Base-by-base conservation (phyloP, 495 filamentous ascomycete species). In the Daldinia bambusicola region DNA sequence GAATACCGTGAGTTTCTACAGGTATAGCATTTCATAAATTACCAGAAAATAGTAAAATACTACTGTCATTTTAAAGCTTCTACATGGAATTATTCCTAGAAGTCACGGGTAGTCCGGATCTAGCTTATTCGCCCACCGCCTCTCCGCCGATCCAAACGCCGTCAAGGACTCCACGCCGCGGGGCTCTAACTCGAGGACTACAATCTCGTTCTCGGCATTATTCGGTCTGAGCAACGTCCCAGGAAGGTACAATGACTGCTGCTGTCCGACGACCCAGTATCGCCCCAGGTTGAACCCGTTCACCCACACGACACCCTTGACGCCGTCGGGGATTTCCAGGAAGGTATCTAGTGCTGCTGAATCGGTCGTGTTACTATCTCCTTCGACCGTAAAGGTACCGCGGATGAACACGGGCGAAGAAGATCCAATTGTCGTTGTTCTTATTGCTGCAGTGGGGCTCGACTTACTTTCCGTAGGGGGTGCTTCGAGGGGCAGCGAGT, bases 161-260 rank as follows among this genome's bases (percentile, higher is more conserved):
- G 70, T 63, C 32, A 78, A 63, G 13, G 74, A 66, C 6, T 60
- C 70, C 2, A 12, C 41, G n/a, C 38, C 61, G n/a, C 34, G 59
- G 0, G 83, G 83, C 71, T 84, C 83, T 40, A 84, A 59, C 64
- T 81, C 82, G 1, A 85, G 74, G 34, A 84, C 69, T 0, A 80
- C 71, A 40, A 84, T 76, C 55, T 81, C 77, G 50, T 84, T 84
- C 5, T 55, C 69, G 14, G 31, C 61, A 34, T 71, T 52, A 13
- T 26, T 26, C 26, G 65, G 30, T 38, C 66, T 75, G 13, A 83
- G 61, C 48, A 77, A 60, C 12, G 72, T 72, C 6, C 80, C 80
- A 0, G 81, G 82, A 6, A 84, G 62, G 61, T 83, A 85, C 4
- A 84, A 61, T n/a, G 79, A 80, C 66, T 85, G 82, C 74, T 84